Conservation (phyloP, 2,329 filamentous ascomycete genomes). For the Epichloe brachyelytri region DNA sequence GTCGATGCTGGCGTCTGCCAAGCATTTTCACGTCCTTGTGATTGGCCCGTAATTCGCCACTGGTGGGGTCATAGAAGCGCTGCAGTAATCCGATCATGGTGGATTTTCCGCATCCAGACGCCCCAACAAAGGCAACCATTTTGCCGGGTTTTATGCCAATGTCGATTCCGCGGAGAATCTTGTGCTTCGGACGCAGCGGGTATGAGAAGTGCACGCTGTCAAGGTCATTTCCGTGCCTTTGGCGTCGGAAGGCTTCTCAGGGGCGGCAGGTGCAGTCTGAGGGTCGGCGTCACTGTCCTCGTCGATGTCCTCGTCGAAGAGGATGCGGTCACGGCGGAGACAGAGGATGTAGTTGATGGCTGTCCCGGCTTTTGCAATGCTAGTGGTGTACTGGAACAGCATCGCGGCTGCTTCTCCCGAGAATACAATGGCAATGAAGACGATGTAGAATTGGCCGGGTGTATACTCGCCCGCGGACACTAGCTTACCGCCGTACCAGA, state of each 20-base stretch:
- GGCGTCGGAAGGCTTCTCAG: background rate
- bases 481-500: slow-evolving; percentile 29
- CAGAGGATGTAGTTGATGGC: slow-evolving; percentile 36
- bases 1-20: slow-evolving; percentile 20
- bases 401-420: slow-evolving; percentile 28
- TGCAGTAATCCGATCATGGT: slow-evolving; percentile 42
- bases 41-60: slow-evolving; percentile 18
- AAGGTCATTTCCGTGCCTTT: slow-evolving; percentile 27
- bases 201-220: slow-evolving; percentile 45
- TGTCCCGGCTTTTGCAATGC: slow-evolving; percentile 34
- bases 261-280: background rate
- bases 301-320: slow-evolving; percentile 12
- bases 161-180: slow-evolving; percentile 26
- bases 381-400: slow-evolving; percentile 35
- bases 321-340: slow-evolving; percentile 20
- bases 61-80: slow-evolving; percentile 28
- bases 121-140: slow-evolving; percentile 42
- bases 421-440: slow-evolving; percentile 37
- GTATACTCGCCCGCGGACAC: slow-evolving; percentile 33
- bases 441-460: slow-evolving; percentile 33
- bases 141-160: slow-evolving; percentile 30
- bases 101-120: slow-evolving; percentile 47
- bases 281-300: slow-evolving; percentile 12
- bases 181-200: slow-evolving; percentile 25
- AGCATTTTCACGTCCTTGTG: slow-evolving; percentile 17